These are phyloP conservation scores for Peronospora belbahrii DNA, from an alignment of 352 stramenopile species.

Conservation along the genomic window DNA sequence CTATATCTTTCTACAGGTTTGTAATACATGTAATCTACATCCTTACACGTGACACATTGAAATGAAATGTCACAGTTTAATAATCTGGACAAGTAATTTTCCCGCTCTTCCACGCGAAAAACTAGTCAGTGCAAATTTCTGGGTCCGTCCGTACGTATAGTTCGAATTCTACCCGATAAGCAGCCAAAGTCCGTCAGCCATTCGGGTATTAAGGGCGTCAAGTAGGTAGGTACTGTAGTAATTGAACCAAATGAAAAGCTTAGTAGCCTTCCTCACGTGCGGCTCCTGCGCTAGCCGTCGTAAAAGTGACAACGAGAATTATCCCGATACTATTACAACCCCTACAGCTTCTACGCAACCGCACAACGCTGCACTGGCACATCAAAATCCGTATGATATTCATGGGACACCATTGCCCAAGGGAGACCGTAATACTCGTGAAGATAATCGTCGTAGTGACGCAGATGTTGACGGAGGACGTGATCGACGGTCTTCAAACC, in stretches of 20 bases:
- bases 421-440: background rate
- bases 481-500: conserved; percentile 13
- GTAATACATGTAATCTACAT: background rate
- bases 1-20: background rate
- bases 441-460: conserved; percentile 2
- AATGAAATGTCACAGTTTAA: background rate
- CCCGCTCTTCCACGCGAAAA: conserved; percentile 12
- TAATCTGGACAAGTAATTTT: background rate
- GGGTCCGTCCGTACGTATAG: conserved; percentile 4
- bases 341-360: conserved; percentile 18
- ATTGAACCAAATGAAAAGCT: conserved; percentile 8
- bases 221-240: background rate
- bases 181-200: conserved; percentile 11
- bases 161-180: conserved; percentile 20
- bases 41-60: too few relatives aligned
- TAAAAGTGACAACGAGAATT: conserved; percentile 24
- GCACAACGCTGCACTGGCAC: conserved; percentile 16
- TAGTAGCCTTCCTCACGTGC: conserved; percentile 31
- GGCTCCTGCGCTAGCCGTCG: conserved; percentile 22
- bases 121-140: conserved; percentile 21
- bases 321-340: conserved; percentile 34
- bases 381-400: conserved; percentile 27
- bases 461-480: conserved; percentile 5
- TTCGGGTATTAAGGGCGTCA: conserved; percentile 3
- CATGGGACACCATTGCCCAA: conserved; percentile 7